Evolutionary conservation across 495 filamentous ascomycete genomes (phyloP), one percentile per base, ranked within the genome.

Genomic region (Chaetomium fimeti): DNA sequence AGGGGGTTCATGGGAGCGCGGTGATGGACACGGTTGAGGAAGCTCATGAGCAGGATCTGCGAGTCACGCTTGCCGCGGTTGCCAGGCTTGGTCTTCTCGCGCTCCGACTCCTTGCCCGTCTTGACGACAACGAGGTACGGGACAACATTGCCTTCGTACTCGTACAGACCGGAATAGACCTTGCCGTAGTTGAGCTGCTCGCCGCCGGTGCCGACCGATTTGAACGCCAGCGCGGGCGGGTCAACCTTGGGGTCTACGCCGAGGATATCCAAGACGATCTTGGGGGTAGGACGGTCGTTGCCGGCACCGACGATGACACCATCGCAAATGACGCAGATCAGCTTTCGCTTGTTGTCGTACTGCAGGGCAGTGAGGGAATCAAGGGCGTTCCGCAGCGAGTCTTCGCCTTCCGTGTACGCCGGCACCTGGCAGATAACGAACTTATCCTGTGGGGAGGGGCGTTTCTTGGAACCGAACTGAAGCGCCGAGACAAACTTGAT

Each of bases 21-120:
- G 74, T 98, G 90, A 74, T 98, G 94, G 18, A 98, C 93, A 57
- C 95, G 92, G 78, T 98, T 98, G 68, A 98, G 85, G 85, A 98
- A 98, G 74, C 87, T 89, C 79, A 92, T 83, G 61, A 87, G 69
- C 60, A 91, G 75, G 62, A 98, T 89, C 76, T 98, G 94, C 18
- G 93, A 93, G 77, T 98, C 94, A 81, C 94, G 91, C 79, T 98
- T 98, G 72, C 94, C 94, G 75, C 94, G 90, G 78, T 98, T 98
- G 65, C 94, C 94, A 62, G 94, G 94, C 80, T 97, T 97, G 38
- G 92, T 77, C 77, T 93, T 96, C 71, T 77, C 81, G 71, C 95
- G 92, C 72, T 98, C 94, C 15, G 92, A 95, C 74, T 96, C 91
- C 78, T 97, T 97, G 76, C 94, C 94, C 40, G 96, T 87, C 79